Base-by-base conservation (phyloP, 192 early-diverging fungal species). In the Allomyces macrogynus region DNA sequence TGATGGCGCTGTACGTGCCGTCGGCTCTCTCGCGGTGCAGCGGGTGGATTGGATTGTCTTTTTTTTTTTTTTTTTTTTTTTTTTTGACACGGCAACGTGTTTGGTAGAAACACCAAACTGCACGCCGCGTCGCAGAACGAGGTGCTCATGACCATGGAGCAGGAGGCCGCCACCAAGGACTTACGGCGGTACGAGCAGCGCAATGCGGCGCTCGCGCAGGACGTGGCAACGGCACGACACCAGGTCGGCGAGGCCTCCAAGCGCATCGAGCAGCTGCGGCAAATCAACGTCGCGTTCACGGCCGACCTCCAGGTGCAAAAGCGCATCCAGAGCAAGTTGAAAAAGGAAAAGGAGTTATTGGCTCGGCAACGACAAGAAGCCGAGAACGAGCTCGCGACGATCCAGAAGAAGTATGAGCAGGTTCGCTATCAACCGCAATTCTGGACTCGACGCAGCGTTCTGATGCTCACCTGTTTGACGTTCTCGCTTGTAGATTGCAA, bases 241-340 rank as follows among this genome's bases (percentile, higher is more conserved):
- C 16, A 57, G 9, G 49, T 57, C 16, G 49, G 49, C 16, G 49
- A 57, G 49, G 49, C 49, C 49, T 14, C 16, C 12, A 57, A 14
- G 49, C 49, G 49, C 16, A 57, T 57, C 49, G 49, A 24, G 4
- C 75, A 77, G 61, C 62, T 80, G 63, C 61, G 65, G 3, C 72
- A 76, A 32, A 75, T 80, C 62, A 80, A 79, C 44, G 64, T 69
- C 0, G 73, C 71, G 23, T 80, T 77, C 62, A 74, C 61, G 40
- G 71, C 73, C 7, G 77, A 73, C 40, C 61, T 80, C 61, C 78
- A 80, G 64, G 75, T 80, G 23, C 77, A 80, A 24, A 63, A 68
- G 25, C 68, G 76, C n/a, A 73, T 80, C 16, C 66, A 77, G 61
- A 65, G 64, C 22, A 80, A 80, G 66, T 22, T 80, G 32, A 75